Evolutionary conservation across 257 asterid genomes (phyloP), one percentile per base, ranked within the genome.

Genomic region (Fraxinus anomala): DNA sequence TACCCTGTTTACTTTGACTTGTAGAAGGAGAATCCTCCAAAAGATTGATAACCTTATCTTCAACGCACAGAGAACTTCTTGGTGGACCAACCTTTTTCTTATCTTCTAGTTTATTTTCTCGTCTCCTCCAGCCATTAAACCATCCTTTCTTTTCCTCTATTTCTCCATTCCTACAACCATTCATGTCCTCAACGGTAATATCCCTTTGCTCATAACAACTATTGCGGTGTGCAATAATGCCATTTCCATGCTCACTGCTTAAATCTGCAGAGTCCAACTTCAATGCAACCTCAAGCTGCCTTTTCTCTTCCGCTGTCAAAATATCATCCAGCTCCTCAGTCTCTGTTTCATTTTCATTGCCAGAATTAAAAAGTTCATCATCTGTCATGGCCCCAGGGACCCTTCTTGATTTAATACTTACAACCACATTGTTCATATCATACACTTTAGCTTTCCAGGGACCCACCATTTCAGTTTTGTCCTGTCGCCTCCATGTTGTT

Each of bases 311-410:
- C 84, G 91, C 96, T 0, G 98, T 93, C 89, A 95, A 82, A 70
- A 95, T 82, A 80, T 89, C 96, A 40, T 89, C 96, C 47, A 89
- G 86, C 76, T 91, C 89, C 81, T 85, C 96, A 33, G 86, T 90
- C 82, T 92, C 99, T 0, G 92, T 83, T 85, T 92, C 99, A 54
- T 90, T 93, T 76, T 91, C 97, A 73, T 89, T 91, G 75, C 83
- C 79, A 67, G 96, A 85, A 73, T 82, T 90, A 74, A 93, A 88
- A 75, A 95, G 81, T 68, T 96, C 99, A 42, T 93, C 99, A 83
- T 93, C 97, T 0, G 96, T 84, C 96, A 93, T 89, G 44, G 99
- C 97, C 74, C 97, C 98, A 0, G 97, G 99, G 51, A 96, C 99
- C 85, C 89, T 82, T 84, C 98, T 92, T 0, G 98, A 96, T 85